Conservation (phyloP, 768 basidiomycete genomes). For the Hemileccinum impolitum region DNA sequence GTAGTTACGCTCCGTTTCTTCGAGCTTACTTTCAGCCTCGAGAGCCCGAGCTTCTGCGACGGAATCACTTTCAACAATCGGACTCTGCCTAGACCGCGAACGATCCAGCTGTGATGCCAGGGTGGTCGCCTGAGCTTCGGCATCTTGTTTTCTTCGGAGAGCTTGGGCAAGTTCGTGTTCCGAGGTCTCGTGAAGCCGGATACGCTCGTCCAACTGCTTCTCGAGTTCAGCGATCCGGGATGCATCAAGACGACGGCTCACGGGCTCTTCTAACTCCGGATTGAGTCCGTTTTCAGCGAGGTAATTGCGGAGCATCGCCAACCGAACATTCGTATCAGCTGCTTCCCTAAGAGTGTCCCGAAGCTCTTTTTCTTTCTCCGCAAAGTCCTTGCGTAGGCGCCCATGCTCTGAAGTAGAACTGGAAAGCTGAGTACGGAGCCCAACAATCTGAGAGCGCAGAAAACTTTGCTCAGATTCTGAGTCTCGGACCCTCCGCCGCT, state of each 20-base stretch:
- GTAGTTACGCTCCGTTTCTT: conserved; percentile 75
- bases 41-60: conserved; percentile 46
- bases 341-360: conserved; percentile 61
- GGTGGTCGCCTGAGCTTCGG: conserved; percentile 63
- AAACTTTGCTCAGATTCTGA: conserved; percentile 60
- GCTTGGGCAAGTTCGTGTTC: conserved; percentile 73
- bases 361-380: conserved; percentile 61
- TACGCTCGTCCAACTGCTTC: conserved; percentile 67
- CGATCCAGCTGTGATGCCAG: conserved; percentile 67
- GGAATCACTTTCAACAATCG: conserved; percentile 39
- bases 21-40: conserved; percentile 75
- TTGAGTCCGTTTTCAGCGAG: conserved; percentile 85
- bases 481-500: conserved; percentile 61
- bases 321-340: conserved; percentile 67
- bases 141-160: conserved; percentile 66
- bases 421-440: conserved; percentile 70
- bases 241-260: conserved; percentile 30
- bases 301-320: conserved; percentile 79
- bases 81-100: conserved; percentile 55
- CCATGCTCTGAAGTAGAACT: conserved; percentile 66
- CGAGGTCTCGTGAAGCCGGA: conserved; percentile 65
- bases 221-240: conserved; percentile 73
- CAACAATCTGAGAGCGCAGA: conserved; percentile 70
- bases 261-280: conserved; percentile 64
- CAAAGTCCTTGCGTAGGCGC: conserved; percentile 64